Percentiles rank a stretch among this genome's conserved stretches.
These are phyloP conservation scores for Geosmithia flava DNA, from an alignment of 2,329 filamentous ascomycete species.

Conservation along the genomic window DNA sequence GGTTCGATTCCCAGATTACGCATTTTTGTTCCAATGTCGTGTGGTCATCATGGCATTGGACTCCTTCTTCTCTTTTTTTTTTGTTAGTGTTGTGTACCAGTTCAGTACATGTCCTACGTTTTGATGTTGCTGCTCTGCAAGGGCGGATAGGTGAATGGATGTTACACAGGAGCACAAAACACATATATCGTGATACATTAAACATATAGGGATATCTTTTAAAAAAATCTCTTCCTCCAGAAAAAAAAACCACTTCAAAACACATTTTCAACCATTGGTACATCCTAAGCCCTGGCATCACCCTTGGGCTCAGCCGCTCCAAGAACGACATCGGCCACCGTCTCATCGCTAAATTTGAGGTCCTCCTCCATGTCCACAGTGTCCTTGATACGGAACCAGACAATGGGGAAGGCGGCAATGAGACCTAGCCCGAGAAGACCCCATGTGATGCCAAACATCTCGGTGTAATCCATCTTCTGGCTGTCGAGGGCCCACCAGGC, in stretches of 20 bases:
- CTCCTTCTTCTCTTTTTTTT: background rate
- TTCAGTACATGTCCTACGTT: too few species aligned
- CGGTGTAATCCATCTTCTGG: conserved; percentile 49
- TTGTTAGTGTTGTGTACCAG: too few species aligned
- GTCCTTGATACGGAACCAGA: conserved; percentile 69
- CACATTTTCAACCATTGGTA: background rate
- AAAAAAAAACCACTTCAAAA: background rate
- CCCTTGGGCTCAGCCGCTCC: background rate
- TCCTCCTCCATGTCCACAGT: conserved; percentile 74
- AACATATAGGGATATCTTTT: too few species aligned
- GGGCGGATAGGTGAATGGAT: too few species aligned
- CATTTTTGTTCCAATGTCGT: background rate
- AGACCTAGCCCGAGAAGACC: conserved; percentile 62
- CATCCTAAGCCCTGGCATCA: background rate
- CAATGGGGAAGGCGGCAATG: conserved; percentile 65
- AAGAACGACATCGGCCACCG: conserved; percentile 51
- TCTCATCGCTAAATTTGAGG: conserved; percentile 76
- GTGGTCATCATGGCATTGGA: too few species aligned
- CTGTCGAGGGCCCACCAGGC: conserved; percentile 63
- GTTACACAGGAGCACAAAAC: too few species aligned
- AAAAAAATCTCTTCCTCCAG: too few species aligned
- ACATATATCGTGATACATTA: too few species aligned
- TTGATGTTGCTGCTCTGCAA: too few species aligned
- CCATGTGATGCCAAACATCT: conserved; percentile 63
- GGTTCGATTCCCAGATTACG: background rate